These are phyloP conservation scores for Annulohypoxylon stygium DNA, from an alignment of 495 filamentous ascomycete species.

Conservation along the genomic window DNA sequence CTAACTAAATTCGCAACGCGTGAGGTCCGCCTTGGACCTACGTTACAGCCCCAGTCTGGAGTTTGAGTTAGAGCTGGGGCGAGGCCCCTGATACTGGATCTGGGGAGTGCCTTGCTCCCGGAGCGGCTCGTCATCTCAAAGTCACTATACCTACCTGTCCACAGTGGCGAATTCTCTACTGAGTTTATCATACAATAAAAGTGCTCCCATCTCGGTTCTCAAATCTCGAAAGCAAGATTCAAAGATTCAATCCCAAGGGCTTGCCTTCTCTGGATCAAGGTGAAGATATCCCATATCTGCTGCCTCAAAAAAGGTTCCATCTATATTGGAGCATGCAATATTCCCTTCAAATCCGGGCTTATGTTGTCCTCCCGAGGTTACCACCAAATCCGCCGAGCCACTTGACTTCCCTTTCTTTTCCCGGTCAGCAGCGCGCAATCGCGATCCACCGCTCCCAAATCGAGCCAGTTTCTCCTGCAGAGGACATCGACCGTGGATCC, in stretches of 20 bases:
- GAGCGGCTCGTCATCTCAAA: conserved; percentile 37
- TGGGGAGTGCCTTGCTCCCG: conserved; percentile 38
- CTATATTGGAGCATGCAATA: conserved; percentile 45
- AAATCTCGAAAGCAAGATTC: conserved; percentile 23
- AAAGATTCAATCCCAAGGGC: conserved; percentile 19
- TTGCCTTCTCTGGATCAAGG: conserved; percentile 34
- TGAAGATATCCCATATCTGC: conserved; percentile 39
- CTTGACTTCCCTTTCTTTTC: conserved; percentile 44
- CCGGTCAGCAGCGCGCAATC: conserved; percentile 43
- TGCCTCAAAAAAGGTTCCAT: conserved; percentile 37
- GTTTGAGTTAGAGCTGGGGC: conserved; percentile 48
- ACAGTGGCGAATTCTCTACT: conserved; percentile 38
- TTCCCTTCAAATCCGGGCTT: conserved; percentile 42
- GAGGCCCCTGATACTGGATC: conserved; percentile 37
- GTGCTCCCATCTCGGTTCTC: conserved; percentile 29
- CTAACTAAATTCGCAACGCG: conserved; percentile 33
- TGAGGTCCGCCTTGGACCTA: conserved; percentile 42
- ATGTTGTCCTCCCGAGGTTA: conserved; percentile 44
- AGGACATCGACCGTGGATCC: conserved; percentile 45
- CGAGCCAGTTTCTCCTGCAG: conserved; percentile 40
- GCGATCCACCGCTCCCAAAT: conserved; percentile 45
- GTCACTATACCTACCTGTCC: conserved; percentile 14
- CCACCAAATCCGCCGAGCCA: conserved; percentile 47
- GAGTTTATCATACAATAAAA: conserved; percentile 42
- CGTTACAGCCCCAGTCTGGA: conserved; percentile 43